Conservation (phyloP, 768 basidiomycete species). For the Chalciporus chontae region DNA sequence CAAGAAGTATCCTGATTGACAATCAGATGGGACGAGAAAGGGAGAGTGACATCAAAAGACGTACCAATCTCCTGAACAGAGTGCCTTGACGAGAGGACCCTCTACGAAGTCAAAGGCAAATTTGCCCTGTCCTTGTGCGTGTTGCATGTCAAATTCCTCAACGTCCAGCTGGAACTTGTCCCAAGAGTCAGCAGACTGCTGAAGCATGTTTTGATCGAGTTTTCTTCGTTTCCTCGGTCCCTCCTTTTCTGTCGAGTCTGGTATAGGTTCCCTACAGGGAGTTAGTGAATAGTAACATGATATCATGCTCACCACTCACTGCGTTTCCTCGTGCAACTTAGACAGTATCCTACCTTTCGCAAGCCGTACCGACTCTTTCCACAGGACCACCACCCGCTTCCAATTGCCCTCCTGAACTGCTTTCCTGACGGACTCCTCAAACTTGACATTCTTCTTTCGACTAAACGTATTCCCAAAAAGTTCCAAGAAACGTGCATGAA, state of each 20-base stretch:
- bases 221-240: slow-evolving; percentile 71
- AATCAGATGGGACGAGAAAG: slow-evolving; percentile 5
- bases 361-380: slow-evolving; percentile 72
- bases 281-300: not conserved
- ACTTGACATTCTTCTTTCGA: slow-evolving; percentile 82
- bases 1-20: slow-evolving; percentile 76
- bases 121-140: slow-evolving; percentile 83
- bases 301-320: slow-evolving; percentile 15
- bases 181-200: slow-evolving; percentile 58
- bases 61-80: slow-evolving; percentile 88
- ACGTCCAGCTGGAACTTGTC: slow-evolving; percentile 61
- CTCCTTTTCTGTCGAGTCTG: slow-evolving; percentile 36
- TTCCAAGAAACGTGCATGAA: slow-evolving; percentile 73
- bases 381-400: slow-evolving; percentile 78
- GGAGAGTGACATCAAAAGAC: slow-evolving; percentile 23
- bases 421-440: slow-evolving; percentile 76
- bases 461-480: slow-evolving; percentile 88
- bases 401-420: slow-evolving; percentile 82
- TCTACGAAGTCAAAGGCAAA: slow-evolving; percentile 95
- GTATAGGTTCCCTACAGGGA: slow-evolving; percentile 13
- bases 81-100: slow-evolving; percentile 89
- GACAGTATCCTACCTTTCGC: slow-evolving; percentile 60
- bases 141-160: slow-evolving; percentile 80
- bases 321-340: slow-evolving; percentile 28
- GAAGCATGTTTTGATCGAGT: slow-evolving; percentile 42